These are phyloP conservation scores for Obba rivulosa DNA, from an alignment of 768 basidiomycete genomes.

Conservation along the genomic window DNA sequence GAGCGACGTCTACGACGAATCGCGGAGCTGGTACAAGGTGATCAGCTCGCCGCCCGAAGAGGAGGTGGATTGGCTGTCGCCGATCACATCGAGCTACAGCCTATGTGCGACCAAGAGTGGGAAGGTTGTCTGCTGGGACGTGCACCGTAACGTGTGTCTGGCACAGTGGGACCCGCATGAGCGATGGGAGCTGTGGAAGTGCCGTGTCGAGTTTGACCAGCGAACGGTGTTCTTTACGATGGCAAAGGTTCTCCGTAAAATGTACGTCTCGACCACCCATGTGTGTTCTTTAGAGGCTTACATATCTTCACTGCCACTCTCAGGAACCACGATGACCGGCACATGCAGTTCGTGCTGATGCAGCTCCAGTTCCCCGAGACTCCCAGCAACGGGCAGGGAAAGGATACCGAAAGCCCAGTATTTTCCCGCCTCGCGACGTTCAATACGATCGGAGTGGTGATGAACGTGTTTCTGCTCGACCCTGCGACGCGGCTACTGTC, in stretches of 20 bases:
- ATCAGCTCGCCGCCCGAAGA: conserved; percentile 62
- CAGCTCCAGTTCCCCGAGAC: conserved; percentile 47
- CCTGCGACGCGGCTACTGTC: conserved; percentile 54
- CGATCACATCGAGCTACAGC: conserved; percentile 70
- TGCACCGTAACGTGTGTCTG: conserved; percentile 52
- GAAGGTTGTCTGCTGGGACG: conserved; percentile 74
- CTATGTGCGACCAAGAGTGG: conserved; percentile 76
- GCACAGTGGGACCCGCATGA: conserved; percentile 64
- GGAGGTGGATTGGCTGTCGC: conserved; percentile 73
- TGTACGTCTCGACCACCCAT: conserved; percentile 8
- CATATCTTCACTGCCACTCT: not conserved
- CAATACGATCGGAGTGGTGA: conserved; percentile 60
- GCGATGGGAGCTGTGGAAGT: conserved; percentile 74
- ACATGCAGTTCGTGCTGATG: conserved; percentile 73
- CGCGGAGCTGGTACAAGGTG: conserved; percentile 58
- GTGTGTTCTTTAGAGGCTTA: not conserved
- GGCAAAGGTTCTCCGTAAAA: conserved; percentile 48
- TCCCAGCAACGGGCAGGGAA: not conserved
- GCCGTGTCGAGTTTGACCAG: conserved; percentile 69
- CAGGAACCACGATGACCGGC: conserved; percentile 40
- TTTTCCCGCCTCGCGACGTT: conserved; percentile 62
- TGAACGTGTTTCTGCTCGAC: conserved; percentile 75
- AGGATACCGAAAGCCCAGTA: conserved; percentile 26
- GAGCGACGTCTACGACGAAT: conserved; percentile 18
- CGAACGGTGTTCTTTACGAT: conserved; percentile 70